These are phyloP conservation scores for Pseudogymnoascus sp. DNA, from an alignment of 2,329 filamentous ascomycete genomes.

Conservation along the genomic window DNA sequence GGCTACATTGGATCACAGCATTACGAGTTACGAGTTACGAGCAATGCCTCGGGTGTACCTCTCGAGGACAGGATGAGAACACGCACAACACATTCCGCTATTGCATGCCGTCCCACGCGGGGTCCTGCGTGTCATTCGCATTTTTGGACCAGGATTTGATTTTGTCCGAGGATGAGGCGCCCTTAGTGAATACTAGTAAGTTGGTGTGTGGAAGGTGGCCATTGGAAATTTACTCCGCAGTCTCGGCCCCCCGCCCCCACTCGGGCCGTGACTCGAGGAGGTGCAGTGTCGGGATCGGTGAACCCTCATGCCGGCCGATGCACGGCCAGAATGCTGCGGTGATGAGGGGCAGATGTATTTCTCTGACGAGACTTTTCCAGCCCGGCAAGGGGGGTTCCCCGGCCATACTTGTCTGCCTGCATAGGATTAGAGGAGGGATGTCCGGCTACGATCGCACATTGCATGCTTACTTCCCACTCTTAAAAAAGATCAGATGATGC, in stretches of 20 bases:
- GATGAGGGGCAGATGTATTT: neutral
- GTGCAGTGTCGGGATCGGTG: neutral
- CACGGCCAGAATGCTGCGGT: neutral
- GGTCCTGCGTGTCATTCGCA: neutral
- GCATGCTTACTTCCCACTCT: neutral
- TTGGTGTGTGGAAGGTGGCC: neutral
- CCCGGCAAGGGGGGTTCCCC: neutral
- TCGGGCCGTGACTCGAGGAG: neutral
- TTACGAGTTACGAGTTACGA: neutral
- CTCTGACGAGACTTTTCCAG: neutral
- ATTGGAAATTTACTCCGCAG: neutral
- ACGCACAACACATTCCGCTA: neutral
- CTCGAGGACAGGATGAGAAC: neutral
- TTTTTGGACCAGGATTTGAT: neutral
- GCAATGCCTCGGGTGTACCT: slow-evolving; percentile 1
- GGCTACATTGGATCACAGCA: neutral
- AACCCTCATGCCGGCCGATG: neutral
- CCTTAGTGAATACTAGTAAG: neutral
- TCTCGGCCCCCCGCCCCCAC: neutral
- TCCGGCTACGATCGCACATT: neutral
- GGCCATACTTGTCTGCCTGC: neutral
- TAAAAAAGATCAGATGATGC: neutral
- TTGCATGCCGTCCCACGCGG: neutral
- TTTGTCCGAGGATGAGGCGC: neutral
- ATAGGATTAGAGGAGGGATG: neutral